Percentiles rank a stretch among this genome's conserved stretches.
Conservation (phyloP, 2,329 filamentous ascomycete species). For the Stagonosporopsis chrysanthemi region DNA sequence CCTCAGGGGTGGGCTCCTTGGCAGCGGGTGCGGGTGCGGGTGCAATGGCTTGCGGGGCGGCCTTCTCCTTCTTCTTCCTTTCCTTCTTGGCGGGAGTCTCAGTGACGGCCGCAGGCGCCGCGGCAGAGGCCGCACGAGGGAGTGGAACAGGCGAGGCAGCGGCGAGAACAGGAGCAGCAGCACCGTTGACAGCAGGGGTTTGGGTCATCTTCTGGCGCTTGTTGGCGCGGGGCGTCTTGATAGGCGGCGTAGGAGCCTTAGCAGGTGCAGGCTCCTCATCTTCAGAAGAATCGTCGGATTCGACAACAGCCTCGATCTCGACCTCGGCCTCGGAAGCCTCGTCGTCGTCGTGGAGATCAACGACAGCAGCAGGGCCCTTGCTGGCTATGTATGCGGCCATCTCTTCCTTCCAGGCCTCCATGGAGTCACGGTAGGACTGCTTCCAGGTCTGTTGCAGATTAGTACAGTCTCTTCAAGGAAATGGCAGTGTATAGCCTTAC, state of each 20-base stretch:
- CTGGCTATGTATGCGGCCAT: conserved; percentile 64
- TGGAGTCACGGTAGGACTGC: conserved; percentile 60
- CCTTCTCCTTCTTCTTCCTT: conserved; percentile 45
- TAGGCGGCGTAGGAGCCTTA: conserved; percentile 47
- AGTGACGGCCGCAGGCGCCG: conserved; percentile 21
- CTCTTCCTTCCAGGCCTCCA: conserved; percentile 64
- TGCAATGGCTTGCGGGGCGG: conserved; percentile 36
- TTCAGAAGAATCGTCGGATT: conserved; percentile 52
- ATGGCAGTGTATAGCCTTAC: conserved; percentile 50
- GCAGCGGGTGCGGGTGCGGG: conserved; percentile 31
- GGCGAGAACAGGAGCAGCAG: conserved; percentile 27
- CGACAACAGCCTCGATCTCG: conserved; percentile 47
- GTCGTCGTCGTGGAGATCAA: conserved; percentile 55
- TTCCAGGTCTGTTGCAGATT: conserved; percentile 41
- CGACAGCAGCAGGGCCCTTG: conserved; percentile 46
- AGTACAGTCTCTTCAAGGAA: neutral
- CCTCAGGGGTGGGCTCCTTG: conserved; percentile 42
- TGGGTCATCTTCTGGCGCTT: conserved; percentile 50
- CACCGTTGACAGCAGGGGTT: conserved; percentile 34
- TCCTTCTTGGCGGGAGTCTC: conserved; percentile 44
- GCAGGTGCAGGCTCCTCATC: conserved; percentile 44
- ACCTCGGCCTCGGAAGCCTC: conserved; percentile 44
- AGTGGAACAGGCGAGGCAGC: conserved; percentile 38
- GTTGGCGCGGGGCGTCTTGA: conserved; percentile 44
- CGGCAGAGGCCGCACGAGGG: conserved; percentile 26